These are phyloP conservation scores for Lasiosphaeria miniovina DNA, from an alignment of 495 filamentous ascomycete genomes.

Conservation along the genomic window DNA sequence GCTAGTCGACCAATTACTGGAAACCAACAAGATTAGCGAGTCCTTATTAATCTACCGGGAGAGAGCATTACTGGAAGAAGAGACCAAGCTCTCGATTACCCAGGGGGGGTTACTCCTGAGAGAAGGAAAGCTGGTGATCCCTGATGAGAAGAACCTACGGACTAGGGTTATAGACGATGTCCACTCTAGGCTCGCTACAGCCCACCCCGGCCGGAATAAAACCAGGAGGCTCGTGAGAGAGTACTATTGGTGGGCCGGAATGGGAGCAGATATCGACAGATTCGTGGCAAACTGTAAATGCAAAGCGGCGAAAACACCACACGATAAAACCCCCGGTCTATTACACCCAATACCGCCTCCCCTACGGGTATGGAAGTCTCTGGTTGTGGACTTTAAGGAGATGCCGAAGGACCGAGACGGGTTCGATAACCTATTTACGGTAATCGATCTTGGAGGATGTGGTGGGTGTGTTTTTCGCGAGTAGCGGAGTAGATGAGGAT, in stretches of 20 bases:
- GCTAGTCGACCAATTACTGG: too few relatives aligned
- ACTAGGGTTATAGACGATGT: not conserved
- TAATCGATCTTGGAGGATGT: too few relatives aligned
- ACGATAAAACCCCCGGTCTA: constrained; percentile 1
- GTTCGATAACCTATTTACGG: too few relatives aligned
- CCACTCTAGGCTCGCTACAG: not conserved
- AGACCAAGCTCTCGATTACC: not conserved
- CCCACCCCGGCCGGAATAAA: constrained; percentile 7
- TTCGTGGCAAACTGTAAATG: constrained; percentile 5
- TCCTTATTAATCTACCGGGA: not conserved
- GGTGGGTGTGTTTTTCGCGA: too few relatives aligned
- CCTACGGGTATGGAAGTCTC: not conserved
- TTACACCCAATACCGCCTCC: constrained; percentile 4
- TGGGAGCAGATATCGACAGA: too few relatives aligned
- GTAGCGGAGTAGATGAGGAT: too few relatives aligned
- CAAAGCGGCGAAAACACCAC: not conserved
- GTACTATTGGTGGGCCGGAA: constrained; percentile 5
- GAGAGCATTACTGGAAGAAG: constrained; percentile 3
- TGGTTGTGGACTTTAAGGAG: constrained; percentile 10
- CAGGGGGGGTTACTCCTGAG: not conserved
- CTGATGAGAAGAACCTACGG: not conserved
- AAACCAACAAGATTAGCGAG: not conserved
- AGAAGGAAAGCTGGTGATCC: not conserved
- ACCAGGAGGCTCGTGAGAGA: not conserved
- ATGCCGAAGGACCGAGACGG: not conserved